Evolutionary conservation across 176 grass and related monocot genomes (phyloP).

Genomic region (Eleusine indica): DNA sequence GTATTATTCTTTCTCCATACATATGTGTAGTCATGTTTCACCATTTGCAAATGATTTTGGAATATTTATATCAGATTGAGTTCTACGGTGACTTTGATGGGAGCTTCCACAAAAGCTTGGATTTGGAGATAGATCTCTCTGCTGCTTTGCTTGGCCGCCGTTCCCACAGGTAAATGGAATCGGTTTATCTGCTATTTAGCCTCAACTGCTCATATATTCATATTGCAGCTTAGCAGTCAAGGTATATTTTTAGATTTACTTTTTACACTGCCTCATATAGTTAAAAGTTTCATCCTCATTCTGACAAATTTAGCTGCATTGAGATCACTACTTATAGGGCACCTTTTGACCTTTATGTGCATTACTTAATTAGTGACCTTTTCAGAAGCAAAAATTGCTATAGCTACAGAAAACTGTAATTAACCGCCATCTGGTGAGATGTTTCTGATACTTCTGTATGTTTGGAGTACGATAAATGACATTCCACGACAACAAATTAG

Average conservation of each 20-base stretch:
- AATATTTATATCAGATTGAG: constrained; percentile 66
- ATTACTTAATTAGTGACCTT: not conserved
- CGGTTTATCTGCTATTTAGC: constrained; percentile 4
- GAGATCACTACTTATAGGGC: not conserved
- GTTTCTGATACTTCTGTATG: not conserved
- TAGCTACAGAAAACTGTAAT: not conserved
- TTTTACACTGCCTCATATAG: not conserved
- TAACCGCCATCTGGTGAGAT: not conserved
- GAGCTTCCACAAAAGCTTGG: constrained; percentile 95
- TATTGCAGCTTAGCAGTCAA: not conserved
- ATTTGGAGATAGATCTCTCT: constrained; percentile 89
- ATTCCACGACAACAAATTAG: not conserved
- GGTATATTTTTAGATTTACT: constrained; percentile 9
- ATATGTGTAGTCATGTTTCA: not conserved
- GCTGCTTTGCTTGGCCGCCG: constrained; percentile 89
- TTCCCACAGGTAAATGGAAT: constrained; percentile 71
- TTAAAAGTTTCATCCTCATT: not conserved
- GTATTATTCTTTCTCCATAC: not conserved
- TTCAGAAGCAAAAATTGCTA: not conserved
- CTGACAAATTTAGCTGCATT: not conserved
- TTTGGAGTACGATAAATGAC: not conserved
- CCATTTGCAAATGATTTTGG: constrained; percentile 1
- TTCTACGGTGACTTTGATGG: constrained; percentile 97
- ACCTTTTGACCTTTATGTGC: not conserved
- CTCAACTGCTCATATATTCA: not conserved